Conservation (phyloP, 176 grass and related monocot genomes). For the Juncus inflexus region DNA sequence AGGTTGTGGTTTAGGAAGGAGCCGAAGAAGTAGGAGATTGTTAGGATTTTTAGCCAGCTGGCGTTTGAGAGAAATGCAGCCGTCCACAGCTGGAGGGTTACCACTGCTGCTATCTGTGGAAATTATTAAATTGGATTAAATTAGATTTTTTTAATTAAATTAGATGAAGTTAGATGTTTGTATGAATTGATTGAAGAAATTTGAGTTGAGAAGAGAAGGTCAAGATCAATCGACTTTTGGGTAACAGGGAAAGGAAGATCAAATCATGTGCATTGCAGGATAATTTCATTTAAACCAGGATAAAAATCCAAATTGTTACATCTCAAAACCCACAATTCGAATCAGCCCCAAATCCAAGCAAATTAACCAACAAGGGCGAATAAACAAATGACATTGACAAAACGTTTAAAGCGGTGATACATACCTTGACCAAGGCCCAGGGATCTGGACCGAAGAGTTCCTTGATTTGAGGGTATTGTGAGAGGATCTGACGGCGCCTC, state of each 20-base stretch:
- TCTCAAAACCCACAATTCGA: background rate
- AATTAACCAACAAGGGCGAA: background rate
- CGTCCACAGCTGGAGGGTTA: constrained; percentile 75
- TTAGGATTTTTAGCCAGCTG: constrained; percentile 68
- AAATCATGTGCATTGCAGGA: too few species aligned
- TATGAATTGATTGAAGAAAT: background rate
- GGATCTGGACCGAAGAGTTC: constrained; percentile 97
- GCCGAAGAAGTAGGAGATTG: constrained; percentile 80
- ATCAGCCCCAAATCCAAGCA: background rate
- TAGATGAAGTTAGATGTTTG: background rate
- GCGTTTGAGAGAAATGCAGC: constrained; percentile 48
- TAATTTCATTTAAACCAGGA: background rate
- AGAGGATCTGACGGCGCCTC: constrained; percentile 79
- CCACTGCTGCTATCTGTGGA: constrained; percentile 61
- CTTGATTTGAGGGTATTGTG: constrained; percentile 87
- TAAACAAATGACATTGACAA: background rate
- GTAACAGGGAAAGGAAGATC: too few species aligned
- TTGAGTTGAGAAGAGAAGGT: too few species aligned
- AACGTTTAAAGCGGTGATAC: background rate
- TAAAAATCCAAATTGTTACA: background rate
- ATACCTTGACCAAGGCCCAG: constrained; percentile 76
- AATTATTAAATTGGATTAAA: constrained; percentile 4
- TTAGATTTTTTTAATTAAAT: background rate
- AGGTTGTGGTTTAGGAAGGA: constrained; percentile 97
- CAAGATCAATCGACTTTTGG: too few species aligned